Evolutionary conservation across 2,329 filamentous ascomycete genomes (phyloP).

Genomic region (Clonostachys solani): DNA sequence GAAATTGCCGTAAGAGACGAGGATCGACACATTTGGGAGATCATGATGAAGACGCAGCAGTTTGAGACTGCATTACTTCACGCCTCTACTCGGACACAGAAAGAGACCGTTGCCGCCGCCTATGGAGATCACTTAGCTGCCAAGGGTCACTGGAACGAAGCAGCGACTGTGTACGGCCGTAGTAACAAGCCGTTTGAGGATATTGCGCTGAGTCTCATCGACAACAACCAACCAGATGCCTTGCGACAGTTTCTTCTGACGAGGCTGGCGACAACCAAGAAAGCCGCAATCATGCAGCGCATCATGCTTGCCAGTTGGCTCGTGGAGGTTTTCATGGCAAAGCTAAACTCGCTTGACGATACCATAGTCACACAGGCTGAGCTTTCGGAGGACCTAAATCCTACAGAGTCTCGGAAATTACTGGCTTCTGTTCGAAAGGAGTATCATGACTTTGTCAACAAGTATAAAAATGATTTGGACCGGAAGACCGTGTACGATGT

Average conservation of each 20-base stretch:
- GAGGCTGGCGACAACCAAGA: conserved; percentile 79
- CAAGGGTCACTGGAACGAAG: conserved; percentile 79
- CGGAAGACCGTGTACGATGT: conserved; percentile 92
- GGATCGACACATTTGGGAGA: conserved; percentile 89
- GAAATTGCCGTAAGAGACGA: conserved; percentile 91
- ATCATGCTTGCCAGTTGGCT: conserved; percentile 96
- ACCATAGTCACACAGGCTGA: conserved; percentile 88
- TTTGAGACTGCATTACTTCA: conserved; percentile 87
- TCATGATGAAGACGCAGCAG: conserved; percentile 81
- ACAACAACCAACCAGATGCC: conserved; percentile 85
- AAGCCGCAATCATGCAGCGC: conserved; percentile 82
- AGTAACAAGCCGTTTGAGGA: conserved; percentile 98
- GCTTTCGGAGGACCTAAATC: conserved; percentile 66
- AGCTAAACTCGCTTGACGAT: conserved; percentile 91
- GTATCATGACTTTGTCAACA: conserved; percentile 82
- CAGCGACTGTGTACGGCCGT: conserved; percentile 85
- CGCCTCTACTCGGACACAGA: conserved; percentile 75
- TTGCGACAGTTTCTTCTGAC: conserved; percentile 84
- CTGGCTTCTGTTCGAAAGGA: conserved; percentile 69
- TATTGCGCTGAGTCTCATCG: conserved; percentile 86
- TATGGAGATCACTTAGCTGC: conserved; percentile 84
- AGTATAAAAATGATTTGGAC: conserved; percentile 84
- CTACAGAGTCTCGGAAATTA: conserved; percentile 67
- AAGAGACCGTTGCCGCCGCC: conserved; percentile 85
- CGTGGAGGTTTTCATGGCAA: conserved; percentile 94